Percentiles rank a stretch among this genome's conserved stretches.
phyloP scores from a whole-genome alignment of 306 rosid species.

The Cajanus cajan region DNA sequence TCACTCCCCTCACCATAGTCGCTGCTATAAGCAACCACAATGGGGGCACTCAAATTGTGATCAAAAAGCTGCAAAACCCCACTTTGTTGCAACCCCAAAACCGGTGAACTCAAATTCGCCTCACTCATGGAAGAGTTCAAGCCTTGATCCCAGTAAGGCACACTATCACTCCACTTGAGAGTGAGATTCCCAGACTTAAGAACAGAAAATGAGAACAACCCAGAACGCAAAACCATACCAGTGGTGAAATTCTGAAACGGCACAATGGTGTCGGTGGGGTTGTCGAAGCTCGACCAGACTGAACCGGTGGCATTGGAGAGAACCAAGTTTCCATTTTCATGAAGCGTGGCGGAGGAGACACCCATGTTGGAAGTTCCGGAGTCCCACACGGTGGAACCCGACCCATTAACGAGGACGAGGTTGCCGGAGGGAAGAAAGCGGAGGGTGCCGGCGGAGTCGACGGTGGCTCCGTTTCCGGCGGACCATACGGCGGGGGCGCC shows the following conservation, averaged over 20 bases:
- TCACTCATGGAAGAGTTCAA: conserved; percentile 40
- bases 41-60: conserved; percentile 27
- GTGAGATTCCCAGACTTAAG: conserved; percentile 52
- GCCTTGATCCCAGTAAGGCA: conserved; percentile 58
- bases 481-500: conserved; percentile 63
- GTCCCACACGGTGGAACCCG: conserved; percentile 57
- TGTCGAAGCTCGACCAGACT: conserved; percentile 74
- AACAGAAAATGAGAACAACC: conserved; percentile 50
- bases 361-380: conserved; percentile 56
- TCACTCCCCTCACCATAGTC: conserved; percentile 53
- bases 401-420: conserved; percentile 60
- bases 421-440: conserved; percentile 51
- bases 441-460: conserved; percentile 54
- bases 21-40: conserved; percentile 54
- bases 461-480: conserved; percentile 35
- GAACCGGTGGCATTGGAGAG: conserved; percentile 40
- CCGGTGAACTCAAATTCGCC: conserved; percentile 50
- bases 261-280: conserved; percentile 61
- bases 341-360: conserved; percentile 58
- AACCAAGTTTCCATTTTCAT: conserved; percentile 54
- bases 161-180: conserved; percentile 50
- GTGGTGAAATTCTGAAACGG: conserved; percentile 55
- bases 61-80: conserved; percentile 57
- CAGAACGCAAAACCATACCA: conserved; percentile 54
- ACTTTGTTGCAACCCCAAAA: conserved; percentile 33